Percentiles rank a stretch among this genome's conserved stretches.
Conservation (phyloP, 2,329 filamentous ascomycete species). For the Pestalotiopsis sp. region DNA sequence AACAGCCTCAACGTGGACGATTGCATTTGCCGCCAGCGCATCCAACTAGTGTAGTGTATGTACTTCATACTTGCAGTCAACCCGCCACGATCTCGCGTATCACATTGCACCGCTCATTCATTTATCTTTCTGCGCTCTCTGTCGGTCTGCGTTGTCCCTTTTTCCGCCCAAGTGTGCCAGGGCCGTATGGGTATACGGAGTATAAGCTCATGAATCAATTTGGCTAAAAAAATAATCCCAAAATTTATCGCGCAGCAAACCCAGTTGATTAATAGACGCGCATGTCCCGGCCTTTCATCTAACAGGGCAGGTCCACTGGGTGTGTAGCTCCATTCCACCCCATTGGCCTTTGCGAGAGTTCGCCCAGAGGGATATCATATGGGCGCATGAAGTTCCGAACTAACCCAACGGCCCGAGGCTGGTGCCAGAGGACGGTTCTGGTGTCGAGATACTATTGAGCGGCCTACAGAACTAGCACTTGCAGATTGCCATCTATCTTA, state of each 20-base stretch:
- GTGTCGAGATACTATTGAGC: background rate
- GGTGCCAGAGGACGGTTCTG: background rate
- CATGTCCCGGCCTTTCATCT: background rate
- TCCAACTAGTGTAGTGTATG: background rate
- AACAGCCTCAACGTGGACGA: slow-evolving; percentile 5
- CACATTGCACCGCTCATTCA: background rate
- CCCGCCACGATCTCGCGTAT: background rate
- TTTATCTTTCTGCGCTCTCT: background rate
- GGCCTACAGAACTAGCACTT: background rate
- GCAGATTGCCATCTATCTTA: background rate
- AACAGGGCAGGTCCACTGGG: slow-evolving; percentile 6
- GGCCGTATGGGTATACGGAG: background rate
- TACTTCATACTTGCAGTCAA: background rate
- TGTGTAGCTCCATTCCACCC: background rate
- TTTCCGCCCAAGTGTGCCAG: background rate
- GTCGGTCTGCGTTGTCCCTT: background rate
- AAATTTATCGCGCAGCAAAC: background rate
- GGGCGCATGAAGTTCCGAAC: slow-evolving; percentile 2
- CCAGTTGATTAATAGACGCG: background rate
- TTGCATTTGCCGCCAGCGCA: background rate
- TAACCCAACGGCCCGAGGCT: slow-evolving; percentile 2
- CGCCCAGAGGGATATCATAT: background rate
- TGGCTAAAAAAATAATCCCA: background rate
- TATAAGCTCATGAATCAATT: background rate
- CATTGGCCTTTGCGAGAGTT: background rate